Base-by-base conservation (phyloP, 805 yeast species). In the Blastobotrys muscicola region DNA sequence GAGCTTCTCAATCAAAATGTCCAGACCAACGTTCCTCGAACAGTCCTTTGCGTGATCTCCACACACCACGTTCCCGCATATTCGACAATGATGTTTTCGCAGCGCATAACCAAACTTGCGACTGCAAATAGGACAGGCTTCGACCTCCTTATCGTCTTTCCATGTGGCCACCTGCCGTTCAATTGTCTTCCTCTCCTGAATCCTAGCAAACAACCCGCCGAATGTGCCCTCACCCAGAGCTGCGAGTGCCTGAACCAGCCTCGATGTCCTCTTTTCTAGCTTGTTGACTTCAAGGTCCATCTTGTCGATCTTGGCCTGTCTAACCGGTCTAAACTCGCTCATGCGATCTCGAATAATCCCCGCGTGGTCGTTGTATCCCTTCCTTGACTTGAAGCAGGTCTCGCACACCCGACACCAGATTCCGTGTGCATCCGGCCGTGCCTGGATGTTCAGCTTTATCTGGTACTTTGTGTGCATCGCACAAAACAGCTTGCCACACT, bases 41-140 rank as follows among this genome's bases (percentile, higher is more conserved):
- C 98, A 90, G 10, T 67, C 79, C 7, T 68, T 72, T 39, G 47
- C 64, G 41, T 60, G 52, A 50, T 79, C 80, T 20, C 82, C 94
- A 64, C 97, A 90, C 0, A 86, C 85, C 1, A 83, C 75, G 23
- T 62, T 56, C 0, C 97, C 97, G 66, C 98, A 90, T 20, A 87
- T 60, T 32, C 97, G 67, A 60, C 98, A 92, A 59, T 90, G 98
- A 58, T 92, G 97, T 50, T 82, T 85, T 41, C 97, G 66, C 16
- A 74, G 52, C 0, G 76, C 57, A 36, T 82, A 62, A 8, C 72
- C 67, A 59, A 86, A 92, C 29, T 56, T 54, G 9, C 69, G 66
- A 10, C 66, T 59, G 54, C 98, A 90, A 6, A 83, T 65, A 6
- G 72, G 67, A 58, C 98, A 90, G 43, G 67, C 63, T 0, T 65